Percentiles rank a stretch among this genome's conserved stretches.
phyloP scores from a whole-genome alignment of 805 yeast species.

The Lipomyces mesembrius region DNA sequence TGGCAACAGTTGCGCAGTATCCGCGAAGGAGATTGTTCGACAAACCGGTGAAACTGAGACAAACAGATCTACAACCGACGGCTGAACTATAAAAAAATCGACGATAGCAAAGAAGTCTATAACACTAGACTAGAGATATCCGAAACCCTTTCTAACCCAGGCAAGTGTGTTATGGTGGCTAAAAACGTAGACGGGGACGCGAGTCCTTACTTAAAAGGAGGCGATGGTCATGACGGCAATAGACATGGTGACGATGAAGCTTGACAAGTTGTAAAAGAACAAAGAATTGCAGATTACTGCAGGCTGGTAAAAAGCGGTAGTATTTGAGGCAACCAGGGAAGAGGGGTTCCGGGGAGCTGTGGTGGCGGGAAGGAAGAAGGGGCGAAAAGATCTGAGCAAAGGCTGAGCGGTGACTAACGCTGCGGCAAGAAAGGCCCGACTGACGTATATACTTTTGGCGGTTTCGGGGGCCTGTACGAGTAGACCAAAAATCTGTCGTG shows the following conservation, averaged over 20 bases:
- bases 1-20: neutral
- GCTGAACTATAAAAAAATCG: neutral
- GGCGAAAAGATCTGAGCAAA: too few relatives aligned
- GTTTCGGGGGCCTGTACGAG: neutral
- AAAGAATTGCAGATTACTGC: neutral
- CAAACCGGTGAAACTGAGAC: neutral
- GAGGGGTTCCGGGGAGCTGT: neutral
- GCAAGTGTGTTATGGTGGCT: neutral
- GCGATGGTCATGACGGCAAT: neutral
- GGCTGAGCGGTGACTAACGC: neutral
- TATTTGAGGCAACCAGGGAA: neutral
- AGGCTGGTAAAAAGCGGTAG: neutral
- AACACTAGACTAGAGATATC: neutral
- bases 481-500: too few relatives aligned
- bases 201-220: conserved; percentile 1
- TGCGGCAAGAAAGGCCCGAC: neutral
- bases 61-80: neutral
- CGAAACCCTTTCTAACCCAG: neutral
- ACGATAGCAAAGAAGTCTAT: neutral
- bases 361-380: neutral
- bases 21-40: neutral
- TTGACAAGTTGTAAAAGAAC: neutral
- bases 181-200: neutral
- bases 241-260: neutral
- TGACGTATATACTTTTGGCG: neutral